phyloP scores from a whole-genome alignment of 2,329 filamentous ascomycete species.

The Cephalotrichum gorgonifer region DNA sequence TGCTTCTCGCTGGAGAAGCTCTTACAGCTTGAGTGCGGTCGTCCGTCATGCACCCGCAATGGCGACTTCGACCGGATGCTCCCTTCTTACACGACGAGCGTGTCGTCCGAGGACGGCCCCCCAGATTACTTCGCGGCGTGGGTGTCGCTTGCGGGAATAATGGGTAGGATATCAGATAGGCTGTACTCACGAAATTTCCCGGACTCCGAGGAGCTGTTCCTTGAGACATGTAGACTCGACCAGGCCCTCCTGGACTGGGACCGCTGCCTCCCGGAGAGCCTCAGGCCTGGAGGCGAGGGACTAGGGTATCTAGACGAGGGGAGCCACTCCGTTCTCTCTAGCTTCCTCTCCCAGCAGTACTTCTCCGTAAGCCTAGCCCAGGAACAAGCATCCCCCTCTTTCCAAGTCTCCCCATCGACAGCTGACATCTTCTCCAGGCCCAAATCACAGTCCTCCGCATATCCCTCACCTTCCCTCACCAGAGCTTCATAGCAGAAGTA shows the following conservation, averaged over 20 bases:
- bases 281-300: background rate
- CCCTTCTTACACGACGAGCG: too few species aligned
- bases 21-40: background rate
- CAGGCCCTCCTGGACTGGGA: background rate
- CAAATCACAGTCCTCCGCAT: conserved; percentile 1
- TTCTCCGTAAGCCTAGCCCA: background rate
- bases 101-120: background rate
- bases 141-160: background rate
- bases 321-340: background rate
- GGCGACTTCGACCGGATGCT: background rate
- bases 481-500: background rate
- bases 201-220: background rate
- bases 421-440: background rate
- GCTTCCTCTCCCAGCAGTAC: background rate
- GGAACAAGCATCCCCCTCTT: background rate
- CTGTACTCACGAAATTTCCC: background rate
- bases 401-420: background rate
- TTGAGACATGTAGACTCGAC: background rate
- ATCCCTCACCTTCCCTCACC: background rate
- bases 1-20: background rate
- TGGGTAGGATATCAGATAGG: background rate
- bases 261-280: background rate
- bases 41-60: background rate
- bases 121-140: background rate
- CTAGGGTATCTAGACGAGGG: background rate